Conservation (phyloP, 441 rosid genomes). For the Populus tomentosa region DNA sequence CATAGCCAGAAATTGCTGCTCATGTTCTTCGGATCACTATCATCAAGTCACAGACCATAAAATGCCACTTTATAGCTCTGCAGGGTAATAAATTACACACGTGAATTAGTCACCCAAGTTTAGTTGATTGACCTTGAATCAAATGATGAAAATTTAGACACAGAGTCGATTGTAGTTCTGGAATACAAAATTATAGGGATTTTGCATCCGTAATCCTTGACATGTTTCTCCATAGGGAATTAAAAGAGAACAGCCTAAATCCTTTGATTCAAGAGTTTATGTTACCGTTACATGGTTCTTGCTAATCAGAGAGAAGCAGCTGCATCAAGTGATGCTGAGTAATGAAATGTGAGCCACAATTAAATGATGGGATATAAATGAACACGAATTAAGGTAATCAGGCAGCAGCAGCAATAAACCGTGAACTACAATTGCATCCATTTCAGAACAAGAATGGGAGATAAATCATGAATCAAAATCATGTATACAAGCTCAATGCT, state of each 20-base stretch:
- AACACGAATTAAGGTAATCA: background rate
- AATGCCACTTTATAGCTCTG: too few species aligned
- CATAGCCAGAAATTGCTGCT: too few species aligned
- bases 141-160: background rate
- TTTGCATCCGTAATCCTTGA: background rate
- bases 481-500: background rate
- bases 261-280: background rate
- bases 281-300: background rate
- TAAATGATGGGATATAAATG: background rate
- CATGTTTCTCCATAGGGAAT: background rate
- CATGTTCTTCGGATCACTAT: too few species aligned
- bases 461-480: background rate
- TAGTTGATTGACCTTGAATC: background rate
- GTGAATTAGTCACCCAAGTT: too few species aligned
- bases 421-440: background rate
- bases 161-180: background rate
- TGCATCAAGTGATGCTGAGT: too few species aligned
- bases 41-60: too few species aligned
- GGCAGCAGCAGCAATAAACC: too few species aligned
- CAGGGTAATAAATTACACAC: too few species aligned
- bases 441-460: background rate
- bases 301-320: background rate
- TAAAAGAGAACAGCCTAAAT: background rate
- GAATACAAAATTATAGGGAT: background rate
- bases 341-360: background rate